These are phyloP conservation scores for Candida argentea DNA, from an alignment of 805 yeast species.

Conservation along the genomic window DNA sequence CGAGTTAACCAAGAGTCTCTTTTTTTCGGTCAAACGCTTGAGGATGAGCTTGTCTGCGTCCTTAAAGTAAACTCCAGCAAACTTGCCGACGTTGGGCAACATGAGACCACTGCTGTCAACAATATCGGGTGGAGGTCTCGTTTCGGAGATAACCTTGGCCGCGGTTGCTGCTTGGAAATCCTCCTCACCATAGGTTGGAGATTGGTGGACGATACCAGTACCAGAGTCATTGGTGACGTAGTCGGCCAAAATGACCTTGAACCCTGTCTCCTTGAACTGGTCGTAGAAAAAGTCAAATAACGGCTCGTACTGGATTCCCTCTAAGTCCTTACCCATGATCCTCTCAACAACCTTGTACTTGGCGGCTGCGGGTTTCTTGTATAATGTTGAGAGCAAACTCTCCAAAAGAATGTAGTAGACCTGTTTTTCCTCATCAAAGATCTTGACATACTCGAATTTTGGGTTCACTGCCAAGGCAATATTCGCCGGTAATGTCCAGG, in stretches of 20 bases:
- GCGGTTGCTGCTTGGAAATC: constrained; percentile 80
- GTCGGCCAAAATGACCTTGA: constrained; percentile 70
- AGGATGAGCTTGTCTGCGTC: constrained; percentile 92
- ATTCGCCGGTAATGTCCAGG: constrained; percentile 98
- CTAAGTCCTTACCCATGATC: constrained; percentile 69
- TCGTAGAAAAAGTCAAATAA: constrained; percentile 74
- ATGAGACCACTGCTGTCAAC: constrained; percentile 89
- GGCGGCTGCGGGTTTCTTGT: constrained; percentile 91
- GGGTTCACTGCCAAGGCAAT: constrained; percentile 89
- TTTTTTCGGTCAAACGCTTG: constrained; percentile 69
- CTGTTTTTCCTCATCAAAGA: constrained; percentile 79
- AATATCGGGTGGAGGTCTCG: constrained; percentile 77
- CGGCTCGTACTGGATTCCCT: constrained; percentile 75
- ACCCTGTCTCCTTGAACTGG: constrained; percentile 64
- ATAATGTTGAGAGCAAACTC: constrained; percentile 67
- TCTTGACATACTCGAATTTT: constrained; percentile 82
- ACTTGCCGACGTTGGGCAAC: constrained; percentile 65
- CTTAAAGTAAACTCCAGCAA: constrained; percentile 79
- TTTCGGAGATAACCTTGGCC: constrained; percentile 65
- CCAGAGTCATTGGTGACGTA: constrained; percentile 92
- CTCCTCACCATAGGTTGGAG: constrained; percentile 99
- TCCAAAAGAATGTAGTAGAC: constrained; percentile 79
- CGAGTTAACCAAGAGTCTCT: constrained; percentile 61
- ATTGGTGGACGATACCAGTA: constrained; percentile 98
- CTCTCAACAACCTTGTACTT: constrained; percentile 76